Evolutionary conservation across 371 early-diverging fungal species (phyloP), one percentile per base, ranked within the genome.

Genomic region (Mucor piriformis): DNA sequence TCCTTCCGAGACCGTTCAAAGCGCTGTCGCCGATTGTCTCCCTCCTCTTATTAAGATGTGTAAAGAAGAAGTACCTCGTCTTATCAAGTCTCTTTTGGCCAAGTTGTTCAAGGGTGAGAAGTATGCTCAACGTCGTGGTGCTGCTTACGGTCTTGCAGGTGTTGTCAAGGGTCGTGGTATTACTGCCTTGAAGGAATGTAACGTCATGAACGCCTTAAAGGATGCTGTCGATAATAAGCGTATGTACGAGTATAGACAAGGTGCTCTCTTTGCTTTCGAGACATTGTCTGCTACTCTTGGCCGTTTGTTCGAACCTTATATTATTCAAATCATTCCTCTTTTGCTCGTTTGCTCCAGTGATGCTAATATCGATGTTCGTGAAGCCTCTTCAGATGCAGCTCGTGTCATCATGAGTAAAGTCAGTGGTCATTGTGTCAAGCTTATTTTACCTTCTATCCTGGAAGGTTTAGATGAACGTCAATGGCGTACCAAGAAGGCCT

Each of bases 101-200:
- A 84, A 81, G 58, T 61, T 92, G 15, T 88, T 89, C 71, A 79
- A 85, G 43, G 83, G 87, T 18, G 84, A 82, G 54, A 91, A 88
- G 69, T 98, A 95, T 67, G 94, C 93, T 16, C 83, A 86, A 49
- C 89, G 97, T 16, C 90, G 97, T 38, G 99, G 99, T 49, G 94
- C 94, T 16, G 99, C 99, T 3, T 98, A 92, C 69, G 99, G 98
- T 58, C 72, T 98, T 46, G 96, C 98, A n/a, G 98, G 96, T 48
- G 83, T 96, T 20, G 89, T 95, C 56, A 95, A 95, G 72, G 98
- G 97, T 6, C 83, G 89, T 32, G 98, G 98, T 60, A 90, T 96
- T 40, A 78, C 86, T 16, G 82, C 92, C 5, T 74, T 98, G 23
- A 95, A 94, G 72, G 92, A 91, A 58, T 93, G 79, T 73, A 74